Evolutionary conservation across 441 rosid species (phyloP).

Genomic region (Theobroma grandiflorum): DNA sequence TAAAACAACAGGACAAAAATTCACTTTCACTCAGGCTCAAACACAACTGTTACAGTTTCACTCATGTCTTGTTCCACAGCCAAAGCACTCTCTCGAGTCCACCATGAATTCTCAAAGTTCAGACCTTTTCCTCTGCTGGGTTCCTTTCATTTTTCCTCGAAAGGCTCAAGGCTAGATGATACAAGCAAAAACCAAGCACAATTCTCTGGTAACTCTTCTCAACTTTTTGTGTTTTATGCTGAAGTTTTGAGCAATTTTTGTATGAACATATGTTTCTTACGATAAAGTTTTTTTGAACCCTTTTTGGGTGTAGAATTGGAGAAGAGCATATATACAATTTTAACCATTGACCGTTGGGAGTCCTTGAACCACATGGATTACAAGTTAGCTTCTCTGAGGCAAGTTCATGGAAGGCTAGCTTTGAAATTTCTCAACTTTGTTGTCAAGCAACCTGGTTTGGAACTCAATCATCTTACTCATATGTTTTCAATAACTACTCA

Average conservation of each 20-base stretch:
- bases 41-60: neutral
- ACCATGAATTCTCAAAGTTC: constrained; percentile 31
- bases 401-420: constrained; percentile 89
- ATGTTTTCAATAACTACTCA: constrained; percentile 68
- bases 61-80: constrained; percentile 36
- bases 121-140: constrained; percentile 36
- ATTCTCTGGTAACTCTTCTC: constrained; percentile 40
- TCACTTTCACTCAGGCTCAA: neutral
- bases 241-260: constrained; percentile 2
- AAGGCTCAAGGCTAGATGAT: constrained; percentile 33
- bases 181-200: constrained; percentile 22
- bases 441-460: constrained; percentile 68
- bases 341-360: constrained; percentile 84
- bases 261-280: constrained; percentile 12
- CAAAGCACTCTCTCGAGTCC: constrained; percentile 29
- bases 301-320: constrained; percentile 50
- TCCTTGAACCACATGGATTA: constrained; percentile 86
- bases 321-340: constrained; percentile 72
- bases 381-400: constrained; percentile 66
- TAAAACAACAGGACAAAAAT: neutral
- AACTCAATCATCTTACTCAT: constrained; percentile 61
- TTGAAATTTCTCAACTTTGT: constrained; percentile 81
- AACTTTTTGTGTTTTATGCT: neutral
- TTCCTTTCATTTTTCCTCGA: constrained; percentile 31
- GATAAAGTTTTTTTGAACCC: constrained; percentile 8